Percentiles rank a stretch among this genome's conserved stretches.
These are phyloP conservation scores for Suillus paluster DNA, from an alignment of 768 basidiomycete species.

Conservation along the genomic window DNA sequence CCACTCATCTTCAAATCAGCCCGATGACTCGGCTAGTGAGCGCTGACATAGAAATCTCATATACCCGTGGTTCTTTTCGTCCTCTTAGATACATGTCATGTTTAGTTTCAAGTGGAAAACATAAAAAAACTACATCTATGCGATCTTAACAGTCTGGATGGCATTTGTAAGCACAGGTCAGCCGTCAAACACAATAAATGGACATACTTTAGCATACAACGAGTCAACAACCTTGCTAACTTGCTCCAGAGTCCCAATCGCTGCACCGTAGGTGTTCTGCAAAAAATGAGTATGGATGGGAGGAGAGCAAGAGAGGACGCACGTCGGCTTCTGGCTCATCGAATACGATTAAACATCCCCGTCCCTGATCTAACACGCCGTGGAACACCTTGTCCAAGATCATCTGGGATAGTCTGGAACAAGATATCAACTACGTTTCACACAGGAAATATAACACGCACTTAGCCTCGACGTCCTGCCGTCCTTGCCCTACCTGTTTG, in stretches of 20 bases:
- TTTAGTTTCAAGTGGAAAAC: not conserved
- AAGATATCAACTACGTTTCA: constrained; percentile 11
- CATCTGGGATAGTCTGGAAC: constrained; percentile 89
- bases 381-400: constrained; percentile 94
- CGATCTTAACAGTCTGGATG: constrained; percentile 48
- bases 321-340: constrained; percentile 87
- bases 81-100: not conserved
- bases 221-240: constrained; percentile 94
- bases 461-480: constrained; percentile 92
- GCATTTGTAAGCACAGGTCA: not conserved
- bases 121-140: constrained; percentile 24
- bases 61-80: too few relatives aligned
- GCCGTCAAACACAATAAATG: not conserved
- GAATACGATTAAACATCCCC: constrained; percentile 90
- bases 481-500: constrained; percentile 80
- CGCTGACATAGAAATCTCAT: not conserved
- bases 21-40: not conserved
- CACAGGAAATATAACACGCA: constrained; percentile 40
- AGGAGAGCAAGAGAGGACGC: constrained; percentile 34
- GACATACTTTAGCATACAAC: constrained; percentile 79
- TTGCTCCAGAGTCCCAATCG: constrained; percentile 88
- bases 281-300: not conserved
- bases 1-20: not conserved
- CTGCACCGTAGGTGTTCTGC: constrained; percentile 86
- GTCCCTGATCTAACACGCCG: constrained; percentile 96